Evolutionary conservation across 331 rosid species (phyloP).

Genomic region (Quercus tomentella): DNA sequence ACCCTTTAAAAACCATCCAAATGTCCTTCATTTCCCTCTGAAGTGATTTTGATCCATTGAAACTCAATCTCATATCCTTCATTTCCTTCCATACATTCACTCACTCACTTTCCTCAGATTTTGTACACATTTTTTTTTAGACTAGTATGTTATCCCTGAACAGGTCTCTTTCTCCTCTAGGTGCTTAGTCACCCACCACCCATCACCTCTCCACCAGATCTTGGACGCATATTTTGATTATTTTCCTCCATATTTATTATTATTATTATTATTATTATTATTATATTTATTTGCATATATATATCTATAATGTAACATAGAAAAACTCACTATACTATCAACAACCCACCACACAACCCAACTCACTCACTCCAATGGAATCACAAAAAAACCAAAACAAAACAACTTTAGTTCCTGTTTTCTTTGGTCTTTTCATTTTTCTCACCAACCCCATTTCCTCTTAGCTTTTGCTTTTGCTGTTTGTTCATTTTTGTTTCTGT

Average conservation of each 20-base stretch:
- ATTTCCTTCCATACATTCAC: conserved; percentile 63
- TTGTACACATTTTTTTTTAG: conserved; percentile 10
- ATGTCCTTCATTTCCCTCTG: neutral
- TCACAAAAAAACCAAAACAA: neutral
- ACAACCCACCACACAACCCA: conserved; percentile 30
- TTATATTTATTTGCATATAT: too few species aligned
- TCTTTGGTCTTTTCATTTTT: neutral
- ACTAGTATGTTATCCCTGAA: conserved; percentile 12
- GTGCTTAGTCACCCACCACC: conserved; percentile 58
- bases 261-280: too few species aligned
- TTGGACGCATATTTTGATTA: neutral
- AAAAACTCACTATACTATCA: conserved; percentile 12
- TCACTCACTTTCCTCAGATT: neutral
- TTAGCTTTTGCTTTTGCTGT: neutral
- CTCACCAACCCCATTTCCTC: conserved; percentile 24
- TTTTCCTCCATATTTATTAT: neutral
- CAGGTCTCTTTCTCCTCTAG: conserved; percentile 51
- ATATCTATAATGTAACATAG: neutral
- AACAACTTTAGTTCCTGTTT: neutral
- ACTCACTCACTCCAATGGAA: conserved; percentile 39
- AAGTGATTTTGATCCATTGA: conserved; percentile 58
- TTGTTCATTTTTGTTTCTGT: neutral
- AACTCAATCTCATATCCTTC: conserved; percentile 55
- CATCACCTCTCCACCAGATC: conserved; percentile 51
- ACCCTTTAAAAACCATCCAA: neutral